A percentile compares a stretch with the other conserved stretches of the same genome.
These are phyloP conservation scores for Leccinellum albellum DNA, from an alignment of 768 basidiomycete species.

Conservation along the genomic window DNA sequence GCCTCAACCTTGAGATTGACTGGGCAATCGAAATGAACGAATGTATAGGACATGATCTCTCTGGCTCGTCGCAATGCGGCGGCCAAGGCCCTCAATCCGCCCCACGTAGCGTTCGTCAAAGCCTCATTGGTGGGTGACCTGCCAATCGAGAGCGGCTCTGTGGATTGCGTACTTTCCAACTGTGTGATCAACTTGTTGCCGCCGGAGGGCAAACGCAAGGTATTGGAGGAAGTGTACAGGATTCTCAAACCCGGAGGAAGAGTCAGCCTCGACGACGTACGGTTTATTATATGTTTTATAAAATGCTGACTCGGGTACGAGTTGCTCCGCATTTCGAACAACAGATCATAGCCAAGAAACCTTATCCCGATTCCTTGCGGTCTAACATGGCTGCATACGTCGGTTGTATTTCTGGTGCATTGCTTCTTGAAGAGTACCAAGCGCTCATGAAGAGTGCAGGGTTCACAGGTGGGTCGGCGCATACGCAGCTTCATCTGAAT, in stretches of 20 bases:
- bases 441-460: constrained; percentile 37
- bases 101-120: constrained; percentile 48
- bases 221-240: constrained; percentile 45
- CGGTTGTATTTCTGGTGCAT: constrained; percentile 47
- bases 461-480: constrained; percentile 34
- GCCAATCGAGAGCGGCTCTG: constrained; percentile 44
- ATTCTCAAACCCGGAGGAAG: constrained; percentile 56
- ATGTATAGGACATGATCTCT: constrained; percentile 47
- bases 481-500: not conserved
- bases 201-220: constrained; percentile 34
- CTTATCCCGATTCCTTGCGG: constrained; percentile 40
- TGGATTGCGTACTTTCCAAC: constrained; percentile 57
- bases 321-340: not conserved
- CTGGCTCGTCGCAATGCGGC: constrained; percentile 45
- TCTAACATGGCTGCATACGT: constrained; percentile 40
- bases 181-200: constrained; percentile 55
- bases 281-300: constrained; percentile 3
- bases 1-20: not conserved
- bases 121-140: constrained; percentile 40
- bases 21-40: not conserved
- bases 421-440: constrained; percentile 37
- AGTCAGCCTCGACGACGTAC: constrained; percentile 49
- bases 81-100: constrained; percentile 40
- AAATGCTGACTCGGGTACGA: not conserved
- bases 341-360: constrained; percentile 47